Evolutionary conservation across 2,329 filamentous ascomycete genomes (phyloP), one percentile per base, ranked within the genome.

Genomic region (Penicillium sumatraense): DNA sequence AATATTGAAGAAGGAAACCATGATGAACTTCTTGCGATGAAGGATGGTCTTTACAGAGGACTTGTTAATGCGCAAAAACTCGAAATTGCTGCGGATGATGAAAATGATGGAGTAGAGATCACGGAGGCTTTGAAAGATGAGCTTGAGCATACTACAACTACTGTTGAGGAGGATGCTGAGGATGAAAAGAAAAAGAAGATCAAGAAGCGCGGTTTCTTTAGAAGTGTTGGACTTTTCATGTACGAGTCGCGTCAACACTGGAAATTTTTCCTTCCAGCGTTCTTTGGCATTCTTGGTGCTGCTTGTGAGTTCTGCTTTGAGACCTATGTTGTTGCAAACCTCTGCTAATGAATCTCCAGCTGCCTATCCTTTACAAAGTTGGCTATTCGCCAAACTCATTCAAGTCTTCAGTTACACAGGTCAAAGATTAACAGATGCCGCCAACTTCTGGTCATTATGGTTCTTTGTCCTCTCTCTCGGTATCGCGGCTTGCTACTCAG

Each of bases 1-100:
- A 83, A 91, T 0, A 81, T 88, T 8, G 90, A 96, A 70, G 78
- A 87, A 62, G 91, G 91, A 0, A 91, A 84, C 0, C 91, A 96
- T 61, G 84, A 91, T 6, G 82, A 85, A 40, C 81, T 96, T 0
- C 78, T 96, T 1, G 70, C 78, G 3, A 74, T 81, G 33, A 78
- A 85, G 4, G 78, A 76, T 29, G 80, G 89, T 1, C 79, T 89
- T 16, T 93, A 93, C 65, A 82, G 82, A 33, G 82, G 81, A 2
- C 81, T 93, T 5, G 89, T 92, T 1, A 77, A 80, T 4, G 81
- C 77, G 0, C 2, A 20, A 16, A 48, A 21, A 35, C 51, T 53
- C 18, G 51, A 53, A 11, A 56, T 52, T 16, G 49, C 11, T 9
- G n/a, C 33, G 5, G 40, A 53, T 18, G 41, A 41, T 4, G 71